phyloP scores from a whole-genome alignment of 2,329 filamentous ascomycete genomes.

The Daldinia eschscholtzii region DNA sequence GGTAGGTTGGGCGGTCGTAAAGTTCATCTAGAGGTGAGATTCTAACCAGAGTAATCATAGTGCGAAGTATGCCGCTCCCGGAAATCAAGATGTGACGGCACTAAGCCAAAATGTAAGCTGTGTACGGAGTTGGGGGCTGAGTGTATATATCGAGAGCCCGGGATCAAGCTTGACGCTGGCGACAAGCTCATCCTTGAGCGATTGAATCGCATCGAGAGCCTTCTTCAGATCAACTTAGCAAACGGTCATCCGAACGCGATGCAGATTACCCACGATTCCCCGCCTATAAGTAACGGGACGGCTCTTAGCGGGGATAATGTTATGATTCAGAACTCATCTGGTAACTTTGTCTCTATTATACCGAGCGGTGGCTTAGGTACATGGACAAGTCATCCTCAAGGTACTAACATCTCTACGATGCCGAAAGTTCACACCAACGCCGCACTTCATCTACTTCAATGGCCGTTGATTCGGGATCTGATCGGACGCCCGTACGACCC shows the following conservation, averaged over 20 bases:
- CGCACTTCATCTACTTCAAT: slow-evolving; percentile 81
- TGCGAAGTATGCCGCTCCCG: slow-evolving; percentile 85
- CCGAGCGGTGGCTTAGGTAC: slow-evolving; percentile 77
- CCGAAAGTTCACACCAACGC: slow-evolving; percentile 87
- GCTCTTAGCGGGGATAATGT: slow-evolving; percentile 70
- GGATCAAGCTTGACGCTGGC: slow-evolving; percentile 87
- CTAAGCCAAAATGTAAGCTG: slow-evolving; percentile 85
- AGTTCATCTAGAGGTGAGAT: slow-evolving; percentile 29
- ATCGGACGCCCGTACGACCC: slow-evolving; percentile 83
- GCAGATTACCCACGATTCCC: slow-evolving; percentile 71
- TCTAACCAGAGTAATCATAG: slow-evolving; percentile 57
- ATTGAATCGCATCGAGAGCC: slow-evolving; percentile 79
- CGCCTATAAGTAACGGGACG: slow-evolving; percentile 73
- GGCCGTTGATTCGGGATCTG: slow-evolving; percentile 83
- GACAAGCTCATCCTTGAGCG: slow-evolving; percentile 88
- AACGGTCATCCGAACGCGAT: slow-evolving; percentile 64
- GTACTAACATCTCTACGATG: slow-evolving; percentile 83
- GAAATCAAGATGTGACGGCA: slow-evolving; percentile 84
- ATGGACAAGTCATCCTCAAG: slow-evolving; percentile 69
- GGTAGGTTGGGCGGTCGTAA: slow-evolving; percentile 59
- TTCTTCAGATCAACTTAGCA: slow-evolving; percentile 78
- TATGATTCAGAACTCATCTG: slow-evolving; percentile 60
- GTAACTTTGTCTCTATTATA: slow-evolving; percentile 66
- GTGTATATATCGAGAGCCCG: slow-evolving; percentile 86
- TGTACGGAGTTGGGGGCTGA: slow-evolving; percentile 86